phyloP scores from a whole-genome alignment of 2,329 filamentous ascomycete genomes.

The Mycosphaerella arachidis region DNA sequence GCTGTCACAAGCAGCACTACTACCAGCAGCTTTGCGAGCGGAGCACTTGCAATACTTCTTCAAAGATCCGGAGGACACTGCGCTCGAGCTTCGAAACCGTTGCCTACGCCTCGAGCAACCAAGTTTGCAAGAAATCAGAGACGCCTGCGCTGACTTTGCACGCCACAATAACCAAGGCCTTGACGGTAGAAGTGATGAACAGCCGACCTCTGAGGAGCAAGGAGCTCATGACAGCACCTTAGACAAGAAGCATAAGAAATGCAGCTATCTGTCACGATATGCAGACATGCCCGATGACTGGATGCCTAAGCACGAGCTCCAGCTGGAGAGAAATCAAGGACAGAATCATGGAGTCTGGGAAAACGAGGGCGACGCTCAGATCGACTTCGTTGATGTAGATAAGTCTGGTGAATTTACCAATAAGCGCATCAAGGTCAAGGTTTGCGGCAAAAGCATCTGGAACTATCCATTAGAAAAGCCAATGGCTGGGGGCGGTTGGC shows the following conservation, averaged over 20 bases:
- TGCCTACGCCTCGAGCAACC: slow-evolving; percentile 48
- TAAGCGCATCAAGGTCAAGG: slow-evolving; percentile 42
- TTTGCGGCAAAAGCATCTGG: slow-evolving; percentile 49
- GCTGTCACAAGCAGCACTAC: slow-evolving; percentile 43
- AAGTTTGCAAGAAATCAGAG: slow-evolving; percentile 46
- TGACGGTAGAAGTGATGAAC: slow-evolving; percentile 24
- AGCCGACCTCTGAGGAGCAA: slow-evolving; percentile 21
- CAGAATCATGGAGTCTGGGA: slow-evolving; percentile 2
- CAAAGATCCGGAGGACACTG: slow-evolving; percentile 39
- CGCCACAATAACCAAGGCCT: slow-evolving; percentile 38
- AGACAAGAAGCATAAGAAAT: slow-evolving; percentile 6
- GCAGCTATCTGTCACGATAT: neutral
- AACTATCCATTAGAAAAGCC: slow-evolving; percentile 48
- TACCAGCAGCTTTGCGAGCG: slow-evolving; percentile 43
- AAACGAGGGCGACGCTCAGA: slow-evolving; percentile 16
- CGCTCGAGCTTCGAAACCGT: slow-evolving; percentile 44
- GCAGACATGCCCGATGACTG: slow-evolving; percentile 5
- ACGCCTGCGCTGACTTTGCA: slow-evolving; percentile 49
- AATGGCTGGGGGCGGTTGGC: slow-evolving; percentile 47
- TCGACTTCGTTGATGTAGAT: slow-evolving; percentile 38
- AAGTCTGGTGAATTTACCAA: slow-evolving; percentile 31
- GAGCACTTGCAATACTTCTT: slow-evolving; percentile 46
- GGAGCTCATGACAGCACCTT: slow-evolving; percentile 9
- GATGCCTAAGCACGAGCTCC: slow-evolving; percentile 34
- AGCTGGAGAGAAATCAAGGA: slow-evolving; percentile 20